Evolutionary conservation across 345 rosid species (phyloP).

Genomic region (Arabis hirsuta): DNA sequence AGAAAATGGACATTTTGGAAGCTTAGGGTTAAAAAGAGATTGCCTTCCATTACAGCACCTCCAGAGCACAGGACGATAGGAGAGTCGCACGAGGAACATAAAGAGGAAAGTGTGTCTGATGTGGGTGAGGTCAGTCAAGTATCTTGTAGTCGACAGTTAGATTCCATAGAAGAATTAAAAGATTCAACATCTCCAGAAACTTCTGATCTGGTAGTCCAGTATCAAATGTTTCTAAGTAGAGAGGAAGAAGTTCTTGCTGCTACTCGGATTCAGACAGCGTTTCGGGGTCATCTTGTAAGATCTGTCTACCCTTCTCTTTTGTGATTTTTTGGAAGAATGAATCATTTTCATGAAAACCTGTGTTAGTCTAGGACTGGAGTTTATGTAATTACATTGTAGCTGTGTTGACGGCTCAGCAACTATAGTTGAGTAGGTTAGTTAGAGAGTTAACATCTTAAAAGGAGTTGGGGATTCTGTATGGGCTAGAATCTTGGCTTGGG

Average conservation of each 20-base stretch:
- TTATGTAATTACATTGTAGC: neutral
- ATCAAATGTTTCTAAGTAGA: slow-evolving; percentile 32
- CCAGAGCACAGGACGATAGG: slow-evolving; percentile 48
- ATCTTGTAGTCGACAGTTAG: slow-evolving; percentile 42
- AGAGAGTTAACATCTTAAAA: neutral
- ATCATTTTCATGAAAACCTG: neutral
- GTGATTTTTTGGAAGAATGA: neutral
- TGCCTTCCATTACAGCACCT: slow-evolving; percentile 60
- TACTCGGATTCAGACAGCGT: slow-evolving; percentile 68
- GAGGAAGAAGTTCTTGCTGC: slow-evolving; percentile 53
- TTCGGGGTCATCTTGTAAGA: slow-evolving; percentile 82
- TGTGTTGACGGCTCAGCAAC: neutral
- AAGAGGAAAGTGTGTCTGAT: slow-evolving; percentile 49
- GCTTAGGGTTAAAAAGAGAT: slow-evolving; percentile 50
- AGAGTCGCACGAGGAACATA: slow-evolving; percentile 52
- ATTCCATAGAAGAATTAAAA: slow-evolving; percentile 42
- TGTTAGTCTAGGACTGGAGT: slow-evolving; percentile 19
- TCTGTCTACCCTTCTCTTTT: slow-evolving; percentile 15
- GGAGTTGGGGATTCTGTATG: neutral
- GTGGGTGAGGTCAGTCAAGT: slow-evolving; percentile 59
- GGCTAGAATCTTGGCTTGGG: neutral
- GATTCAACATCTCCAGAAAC: slow-evolving; percentile 36
- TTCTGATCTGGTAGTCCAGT: slow-evolving; percentile 32
- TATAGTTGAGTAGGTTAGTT: slow-evolving; percentile 19
- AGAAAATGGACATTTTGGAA: slow-evolving; percentile 78